Conservation (phyloP, 257 asterid species). For the Petrea volubilis region DNA sequence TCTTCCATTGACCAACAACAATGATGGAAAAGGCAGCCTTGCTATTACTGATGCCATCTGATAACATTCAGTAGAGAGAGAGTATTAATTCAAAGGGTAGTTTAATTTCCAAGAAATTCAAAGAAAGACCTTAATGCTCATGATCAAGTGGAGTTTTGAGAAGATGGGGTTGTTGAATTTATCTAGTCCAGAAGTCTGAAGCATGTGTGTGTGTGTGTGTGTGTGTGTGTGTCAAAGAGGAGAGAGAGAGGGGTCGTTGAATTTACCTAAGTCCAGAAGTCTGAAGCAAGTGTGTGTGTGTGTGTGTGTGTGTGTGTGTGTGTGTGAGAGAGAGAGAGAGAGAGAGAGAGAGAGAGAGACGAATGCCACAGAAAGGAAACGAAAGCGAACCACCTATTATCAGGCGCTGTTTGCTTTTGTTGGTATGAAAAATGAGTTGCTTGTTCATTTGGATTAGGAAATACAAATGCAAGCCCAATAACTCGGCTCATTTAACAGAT, state of each 20-base stretch:
- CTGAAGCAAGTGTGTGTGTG: no score
- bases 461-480: no score
- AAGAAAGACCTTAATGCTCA: background rate
- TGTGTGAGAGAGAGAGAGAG: no score
- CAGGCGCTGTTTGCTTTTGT: background rate
- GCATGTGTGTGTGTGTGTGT: no score
- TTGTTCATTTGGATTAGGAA: no score
- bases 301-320: no score
- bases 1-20: constrained; percentile 38
- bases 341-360: background rate
- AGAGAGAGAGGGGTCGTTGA: no score
- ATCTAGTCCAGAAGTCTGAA: constrained; percentile 27
- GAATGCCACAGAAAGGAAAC: background rate
- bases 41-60: constrained; percentile 64
- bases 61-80: constrained; percentile 8
- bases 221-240: no score
- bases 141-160: background rate
- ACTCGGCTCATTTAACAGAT: no score
- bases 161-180: background rate
- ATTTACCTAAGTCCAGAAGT: no score
- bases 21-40: constrained; percentile 52
- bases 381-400: background rate
- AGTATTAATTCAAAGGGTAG: background rate
- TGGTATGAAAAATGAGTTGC: background rate
- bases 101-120: background rate